Conservation (phyloP, 108 stramenopile species). For the Cylindrotheca fusiformis region DNA sequence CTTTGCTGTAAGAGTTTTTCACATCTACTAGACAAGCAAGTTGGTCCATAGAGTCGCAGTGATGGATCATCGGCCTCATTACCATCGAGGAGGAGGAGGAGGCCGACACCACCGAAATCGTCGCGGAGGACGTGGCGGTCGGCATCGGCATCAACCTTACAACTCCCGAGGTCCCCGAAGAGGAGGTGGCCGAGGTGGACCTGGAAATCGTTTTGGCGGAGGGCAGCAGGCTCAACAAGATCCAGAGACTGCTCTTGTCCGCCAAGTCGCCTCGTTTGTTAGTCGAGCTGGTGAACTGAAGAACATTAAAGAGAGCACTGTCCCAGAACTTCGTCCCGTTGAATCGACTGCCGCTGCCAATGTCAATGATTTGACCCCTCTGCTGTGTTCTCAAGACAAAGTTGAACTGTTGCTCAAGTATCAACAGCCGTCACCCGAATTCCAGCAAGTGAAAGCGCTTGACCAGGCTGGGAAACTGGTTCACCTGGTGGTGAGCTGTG, state of each 20-base stretch:
- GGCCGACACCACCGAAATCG: constrained; percentile 17
- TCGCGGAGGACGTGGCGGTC: constrained; percentile 27
- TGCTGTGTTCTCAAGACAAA: constrained; percentile 55
- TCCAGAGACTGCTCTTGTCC: constrained; percentile 51
- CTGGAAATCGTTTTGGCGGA: constrained; percentile 67
- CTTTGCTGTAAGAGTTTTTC: too few relatives aligned
- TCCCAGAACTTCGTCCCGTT: constrained; percentile 11
- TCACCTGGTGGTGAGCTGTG: constrained; percentile 54
- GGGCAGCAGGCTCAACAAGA: constrained; percentile 30
- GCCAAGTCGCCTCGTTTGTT: constrained; percentile 67
- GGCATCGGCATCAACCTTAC: constrained; percentile 36
- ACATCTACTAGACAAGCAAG: too few relatives aligned
- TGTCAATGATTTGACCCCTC: constrained; percentile 52
- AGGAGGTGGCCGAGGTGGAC: constrained; percentile 26
- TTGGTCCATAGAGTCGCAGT: too few relatives aligned
- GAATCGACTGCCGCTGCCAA: constrained; percentile 41
- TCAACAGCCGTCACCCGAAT: constrained; percentile 17
- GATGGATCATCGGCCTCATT: constrained; percentile 35
- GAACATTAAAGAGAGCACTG: constrained; percentile 16
- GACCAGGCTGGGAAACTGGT: constrained; percentile 33
- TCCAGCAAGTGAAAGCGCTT: constrained; percentile 26
- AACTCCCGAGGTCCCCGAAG: constrained; percentile 26
- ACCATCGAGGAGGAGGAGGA: constrained; percentile 34
- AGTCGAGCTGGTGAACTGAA: constrained; percentile 74
- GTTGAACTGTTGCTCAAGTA: constrained; percentile 49